Percentiles rank a stretch among this genome's conserved stretches.
phyloP scores from a whole-genome alignment of 768 basidiomycete species.

The Tricholoma furcatifolium region DNA sequence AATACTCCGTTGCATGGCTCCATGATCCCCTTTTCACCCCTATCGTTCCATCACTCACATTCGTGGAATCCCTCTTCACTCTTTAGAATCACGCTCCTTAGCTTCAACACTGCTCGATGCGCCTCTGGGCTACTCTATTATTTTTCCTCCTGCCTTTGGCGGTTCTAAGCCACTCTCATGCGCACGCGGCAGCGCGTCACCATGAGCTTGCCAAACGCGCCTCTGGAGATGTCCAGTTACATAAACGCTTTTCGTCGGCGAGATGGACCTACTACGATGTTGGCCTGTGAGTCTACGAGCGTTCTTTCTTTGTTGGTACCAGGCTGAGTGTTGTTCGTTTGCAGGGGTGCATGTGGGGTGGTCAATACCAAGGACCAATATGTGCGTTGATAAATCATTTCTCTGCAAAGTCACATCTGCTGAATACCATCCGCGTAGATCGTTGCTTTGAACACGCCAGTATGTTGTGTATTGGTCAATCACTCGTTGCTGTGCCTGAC shows the following conservation, averaged over 20 bases:
- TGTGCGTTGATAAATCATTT: too few relatives aligned
- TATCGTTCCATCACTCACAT: neutral
- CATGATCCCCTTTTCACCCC: constrained; percentile 4
- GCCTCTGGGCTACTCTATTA: constrained; percentile 27
- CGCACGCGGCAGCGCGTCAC: constrained; percentile 36
- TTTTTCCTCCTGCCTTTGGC: constrained; percentile 33
- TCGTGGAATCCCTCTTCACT: constrained; percentile 5
- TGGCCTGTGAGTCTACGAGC: constrained; percentile 39
- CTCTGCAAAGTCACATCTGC: neutral
- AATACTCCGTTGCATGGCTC: constrained; percentile 6
- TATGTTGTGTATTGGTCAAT: constrained; percentile 16
- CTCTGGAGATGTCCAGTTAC: constrained; percentile 37
- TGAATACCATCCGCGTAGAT: constrained; percentile 33
- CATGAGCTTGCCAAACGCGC: constrained; percentile 49
- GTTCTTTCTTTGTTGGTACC: neutral
- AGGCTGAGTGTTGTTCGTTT: neutral
- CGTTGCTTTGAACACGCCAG: constrained; percentile 48
- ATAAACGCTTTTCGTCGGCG: constrained; percentile 35
- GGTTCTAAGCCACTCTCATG: constrained; percentile 31
- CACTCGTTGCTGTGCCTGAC: neutral
- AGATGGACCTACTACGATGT: constrained; percentile 58
- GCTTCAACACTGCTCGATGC: constrained; percentile 14
- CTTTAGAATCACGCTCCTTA: constrained; percentile 17
- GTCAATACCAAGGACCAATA: constrained; percentile 38
- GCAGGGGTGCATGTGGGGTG: constrained; percentile 57